Evolutionary conservation across 345 rosid species (phyloP).

Genomic region (Draba incana): DNA sequence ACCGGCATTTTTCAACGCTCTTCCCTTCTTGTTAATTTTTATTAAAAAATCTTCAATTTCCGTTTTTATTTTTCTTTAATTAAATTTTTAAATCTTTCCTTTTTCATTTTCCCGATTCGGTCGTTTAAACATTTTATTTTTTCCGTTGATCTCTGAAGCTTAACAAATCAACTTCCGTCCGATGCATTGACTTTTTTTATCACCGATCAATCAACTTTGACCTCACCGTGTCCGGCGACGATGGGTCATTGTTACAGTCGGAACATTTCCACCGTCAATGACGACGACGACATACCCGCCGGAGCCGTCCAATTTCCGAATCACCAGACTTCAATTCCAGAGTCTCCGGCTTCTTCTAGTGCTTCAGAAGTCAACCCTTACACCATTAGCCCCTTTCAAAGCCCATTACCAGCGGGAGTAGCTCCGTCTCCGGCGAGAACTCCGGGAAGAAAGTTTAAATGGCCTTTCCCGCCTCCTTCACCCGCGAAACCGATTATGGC

Average conservation of each 20-base stretch:
- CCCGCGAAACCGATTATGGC: slow-evolving; percentile 95
- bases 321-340: slow-evolving; percentile 32
- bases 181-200: slow-evolving; percentile 44
- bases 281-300: slow-evolving; percentile 33
- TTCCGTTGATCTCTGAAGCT: slow-evolving; percentile 19
- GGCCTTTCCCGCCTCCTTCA: slow-evolving; percentile 98
- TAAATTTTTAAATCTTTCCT: slow-evolving; percentile 9
- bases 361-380: slow-evolving; percentile 53
- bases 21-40: neutral
- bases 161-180: slow-evolving; percentile 33
- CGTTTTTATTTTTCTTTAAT: neutral
- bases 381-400: slow-evolving; percentile 67
- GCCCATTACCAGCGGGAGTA: slow-evolving; percentile 83
- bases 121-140: neutral
- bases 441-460: slow-evolving; percentile 80
- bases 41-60: neutral
- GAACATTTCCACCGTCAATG: slow-evolving; percentile 48
- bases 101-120: neutral
- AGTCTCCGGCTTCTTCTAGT: slow-evolving; percentile 37
- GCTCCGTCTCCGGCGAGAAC: slow-evolving; percentile 86
- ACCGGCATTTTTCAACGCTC: slow-evolving; percentile 32
- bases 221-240: slow-evolving; percentile 20
- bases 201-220: slow-evolving; percentile 29
- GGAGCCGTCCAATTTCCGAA: slow-evolving; percentile 33
- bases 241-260: slow-evolving; percentile 93